A percentile compares a stretch with the other conserved stretches of the same genome.
Evolutionary conservation across 2,329 filamentous ascomycete species (phyloP).

Genomic region (Aspergillus neoniger): DNA sequence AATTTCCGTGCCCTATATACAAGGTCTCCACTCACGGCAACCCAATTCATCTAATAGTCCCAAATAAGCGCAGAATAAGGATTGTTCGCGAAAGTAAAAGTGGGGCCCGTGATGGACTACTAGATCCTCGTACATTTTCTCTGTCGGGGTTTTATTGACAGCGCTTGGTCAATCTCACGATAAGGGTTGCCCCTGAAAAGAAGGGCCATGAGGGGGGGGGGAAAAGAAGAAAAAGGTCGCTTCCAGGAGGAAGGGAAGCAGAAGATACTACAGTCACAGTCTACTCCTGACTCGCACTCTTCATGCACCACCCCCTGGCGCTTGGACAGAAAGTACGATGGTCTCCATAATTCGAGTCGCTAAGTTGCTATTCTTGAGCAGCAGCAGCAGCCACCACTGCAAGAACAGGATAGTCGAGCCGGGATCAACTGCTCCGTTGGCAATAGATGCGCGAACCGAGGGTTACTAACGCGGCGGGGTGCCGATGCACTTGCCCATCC

Average conservation of each 20-base stretch:
- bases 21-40: slow-evolving; percentile 13
- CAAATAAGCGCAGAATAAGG: slow-evolving; percentile 9
- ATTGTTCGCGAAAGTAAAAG: slow-evolving; percentile 6
- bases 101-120: background rate
- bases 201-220: background rate
- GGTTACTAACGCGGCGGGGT: slow-evolving; percentile 3
- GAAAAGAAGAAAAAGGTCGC: background rate
- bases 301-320: background rate
- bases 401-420: slow-evolving; percentile 14
- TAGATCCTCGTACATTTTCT: slow-evolving; percentile 1
- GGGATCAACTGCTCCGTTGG: slow-evolving; percentile 18
- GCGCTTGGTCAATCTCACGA: background rate
- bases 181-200: slow-evolving; percentile 3
- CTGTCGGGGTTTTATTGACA: slow-evolving; percentile 3
- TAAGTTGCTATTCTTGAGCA: background rate
- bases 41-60: slow-evolving; percentile 3
- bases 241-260: background rate
- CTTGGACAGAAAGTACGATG: background rate
- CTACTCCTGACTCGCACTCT: background rate
- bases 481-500: slow-evolving; percentile 5
- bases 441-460: slow-evolving; percentile 6
- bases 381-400: slow-evolving; percentile 17
- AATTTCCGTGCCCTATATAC: slow-evolving; percentile 14
- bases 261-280: background rate
- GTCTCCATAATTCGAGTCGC: background rate